phyloP scores from a whole-genome alignment of 1,284 basidiomycete species.

The Tremellales sp. region DNA sequence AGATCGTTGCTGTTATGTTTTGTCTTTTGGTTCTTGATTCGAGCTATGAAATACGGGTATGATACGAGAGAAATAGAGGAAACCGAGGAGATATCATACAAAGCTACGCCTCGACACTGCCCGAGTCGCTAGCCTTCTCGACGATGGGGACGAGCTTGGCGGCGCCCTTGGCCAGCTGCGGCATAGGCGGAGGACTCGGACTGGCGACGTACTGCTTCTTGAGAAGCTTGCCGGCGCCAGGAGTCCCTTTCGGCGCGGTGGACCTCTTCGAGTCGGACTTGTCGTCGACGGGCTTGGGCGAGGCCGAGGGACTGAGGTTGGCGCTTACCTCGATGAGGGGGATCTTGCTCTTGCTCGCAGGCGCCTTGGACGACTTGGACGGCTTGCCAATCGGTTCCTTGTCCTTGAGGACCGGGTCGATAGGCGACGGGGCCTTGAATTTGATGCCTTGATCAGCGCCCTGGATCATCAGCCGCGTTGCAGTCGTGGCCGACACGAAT shows the following conservation, averaged over 20 bases:
- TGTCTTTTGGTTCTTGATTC: background rate
- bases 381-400: background rate
- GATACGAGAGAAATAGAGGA: too few relatives aligned
- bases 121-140: background rate
- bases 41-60: too few relatives aligned
- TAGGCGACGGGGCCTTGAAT: background rate
- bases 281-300: background rate
- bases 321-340: background rate
- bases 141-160: background rate
- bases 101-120: background rate
- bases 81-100: background rate
- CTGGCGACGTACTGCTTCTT: conserved; percentile 8
- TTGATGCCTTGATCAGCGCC: background rate
- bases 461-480: background rate
- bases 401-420: background rate
- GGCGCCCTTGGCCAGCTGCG: background rate
- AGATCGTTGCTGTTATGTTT: background rate
- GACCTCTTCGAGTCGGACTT: background rate
- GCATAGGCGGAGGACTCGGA: background rate
- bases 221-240: conserved; percentile 35
- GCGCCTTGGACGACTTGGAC: background rate
- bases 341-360: background rate
- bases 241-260: conserved; percentile 31
- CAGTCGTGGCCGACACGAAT: background rate
- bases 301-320: background rate